Evolutionary conservation across 2,329 filamentous ascomycete genomes (phyloP).

Genomic region (Pestalotiopsis sp.): DNA sequence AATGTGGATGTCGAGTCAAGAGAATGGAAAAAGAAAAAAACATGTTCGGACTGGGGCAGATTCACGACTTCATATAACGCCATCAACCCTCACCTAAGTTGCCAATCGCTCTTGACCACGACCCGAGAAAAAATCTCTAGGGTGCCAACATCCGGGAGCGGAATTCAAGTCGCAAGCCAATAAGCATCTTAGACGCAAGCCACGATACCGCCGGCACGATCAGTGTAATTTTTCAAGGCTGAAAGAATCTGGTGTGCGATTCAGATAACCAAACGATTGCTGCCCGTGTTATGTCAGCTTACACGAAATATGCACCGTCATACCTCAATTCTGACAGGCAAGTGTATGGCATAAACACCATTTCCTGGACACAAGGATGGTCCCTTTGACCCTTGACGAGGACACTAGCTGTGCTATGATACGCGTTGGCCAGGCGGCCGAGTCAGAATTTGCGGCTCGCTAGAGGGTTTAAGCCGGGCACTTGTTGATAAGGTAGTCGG

Average conservation of each 20-base stretch:
- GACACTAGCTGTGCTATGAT: neutral
- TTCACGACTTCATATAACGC: neutral
- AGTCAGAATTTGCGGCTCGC: neutral
- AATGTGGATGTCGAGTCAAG: no score
- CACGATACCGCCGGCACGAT: neutral
- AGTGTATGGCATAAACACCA: neutral
- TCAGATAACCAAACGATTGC: neutral
- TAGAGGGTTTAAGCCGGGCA: neutral
- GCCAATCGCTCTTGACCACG: neutral
- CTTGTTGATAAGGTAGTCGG: neutral
- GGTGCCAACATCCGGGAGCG: neutral
- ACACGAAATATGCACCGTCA: neutral
- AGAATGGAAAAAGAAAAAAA: neutral
- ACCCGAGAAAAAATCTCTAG: neutral
- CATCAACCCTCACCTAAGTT: neutral
- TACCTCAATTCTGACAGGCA: neutral
- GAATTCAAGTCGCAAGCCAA: neutral
- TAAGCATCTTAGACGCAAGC: neutral
- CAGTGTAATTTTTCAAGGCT: neutral
- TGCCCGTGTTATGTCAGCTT: neutral
- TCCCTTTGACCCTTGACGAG: neutral
- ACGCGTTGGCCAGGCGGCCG: neutral
- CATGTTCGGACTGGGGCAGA: neutral
- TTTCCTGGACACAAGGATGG: neutral
- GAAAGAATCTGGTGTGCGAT: neutral